Evolutionary conservation across 495 filamentous ascomycete genomes (phyloP), one percentile per base, ranked within the genome.

Genomic region (Hyphodiscus hymeniophilus): DNA sequence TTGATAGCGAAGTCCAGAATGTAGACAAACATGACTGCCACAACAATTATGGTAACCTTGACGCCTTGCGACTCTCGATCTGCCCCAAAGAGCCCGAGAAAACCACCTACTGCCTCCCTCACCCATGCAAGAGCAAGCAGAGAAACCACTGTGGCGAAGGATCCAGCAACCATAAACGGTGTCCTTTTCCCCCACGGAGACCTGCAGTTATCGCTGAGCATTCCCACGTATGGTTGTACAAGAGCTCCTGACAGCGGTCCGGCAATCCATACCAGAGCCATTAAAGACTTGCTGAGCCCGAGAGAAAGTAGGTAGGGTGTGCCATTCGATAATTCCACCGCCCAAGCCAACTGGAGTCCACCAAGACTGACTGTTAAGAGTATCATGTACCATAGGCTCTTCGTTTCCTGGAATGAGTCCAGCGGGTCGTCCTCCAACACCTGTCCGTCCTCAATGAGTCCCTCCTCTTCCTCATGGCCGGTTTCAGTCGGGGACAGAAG

Each of bases 211-310:
- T 96, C 89, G 58, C 87, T 94, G 55, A 85, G 75, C 59, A 95
- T 89, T 43, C 89, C 89, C 20, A 96, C 79, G 59, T 94, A 94
- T n/a, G 89, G 89, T 67, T 96, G 89, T 16, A 96, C 89, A 30
- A 96, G 68, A 2, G 79, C 79, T 11, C 89, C 89, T 2, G 87
- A 87, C 20, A 96, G 69, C 3, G 89, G 89, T 3, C 89, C 88
- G 7, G 89, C 89, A 51, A 96, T 89, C 89, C 89, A 96, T 20
- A 95, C 89, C 47, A 94, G 73, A 13, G 89, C 89, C 66, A 95
- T 82, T n/a, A 94, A 66, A 28, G 89, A 83, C 64, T 96, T 96
- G 74, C 83, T 92, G 66, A 96, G 72, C 6, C 89, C 89, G 15
- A 96, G 77, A 6, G 87, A 90, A 23, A 79, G 59, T 20, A 79